Percentiles rank a stretch among this genome's conserved stretches.
Evolutionary conservation across 257 asterid genomes (phyloP).

Genomic region (Coffea canephora): DNA sequence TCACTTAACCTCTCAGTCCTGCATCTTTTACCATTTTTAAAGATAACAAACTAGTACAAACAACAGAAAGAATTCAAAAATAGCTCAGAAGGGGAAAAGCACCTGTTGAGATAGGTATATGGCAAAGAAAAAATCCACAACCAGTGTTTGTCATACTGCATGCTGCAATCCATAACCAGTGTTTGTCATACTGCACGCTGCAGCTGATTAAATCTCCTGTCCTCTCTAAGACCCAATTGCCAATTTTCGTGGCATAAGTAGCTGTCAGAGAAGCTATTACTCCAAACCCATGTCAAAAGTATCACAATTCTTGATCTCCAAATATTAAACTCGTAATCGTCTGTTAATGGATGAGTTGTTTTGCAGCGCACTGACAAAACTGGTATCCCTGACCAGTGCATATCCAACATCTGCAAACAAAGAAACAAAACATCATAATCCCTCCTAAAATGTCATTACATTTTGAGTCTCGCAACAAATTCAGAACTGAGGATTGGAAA

Average conservation of each 20-base stretch:
- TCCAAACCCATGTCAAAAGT: slow-evolving; percentile 69
- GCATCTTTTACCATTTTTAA: background rate
- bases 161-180: slow-evolving; percentile 27
- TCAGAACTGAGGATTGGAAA: background rate
- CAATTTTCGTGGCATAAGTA: slow-evolving; percentile 91
- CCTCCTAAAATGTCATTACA: background rate
- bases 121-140: slow-evolving; percentile 91
- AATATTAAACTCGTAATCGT: slow-evolving; percentile 22
- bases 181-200: slow-evolving; percentile 47
- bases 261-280: slow-evolving; percentile 72
- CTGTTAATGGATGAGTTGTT: slow-evolving; percentile 54
- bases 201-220: slow-evolving; percentile 84
- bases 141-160: slow-evolving; percentile 56
- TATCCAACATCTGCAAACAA: slow-evolving; percentile 74
- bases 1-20: background rate
- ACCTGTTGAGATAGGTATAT: slow-evolving; percentile 81
- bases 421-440: background rate
- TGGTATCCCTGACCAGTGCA: slow-evolving; percentile 88
- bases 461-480: background rate
- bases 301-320: slow-evolving; percentile 71
- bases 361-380: slow-evolving; percentile 63
- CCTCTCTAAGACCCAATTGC: slow-evolving; percentile 94
- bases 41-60: background rate
- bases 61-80: background rate
- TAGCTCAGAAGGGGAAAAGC: background rate